Evolutionary conservation across 2,329 filamentous ascomycete genomes (phyloP).

Genomic region (Graphilbum fragrans): DNA sequence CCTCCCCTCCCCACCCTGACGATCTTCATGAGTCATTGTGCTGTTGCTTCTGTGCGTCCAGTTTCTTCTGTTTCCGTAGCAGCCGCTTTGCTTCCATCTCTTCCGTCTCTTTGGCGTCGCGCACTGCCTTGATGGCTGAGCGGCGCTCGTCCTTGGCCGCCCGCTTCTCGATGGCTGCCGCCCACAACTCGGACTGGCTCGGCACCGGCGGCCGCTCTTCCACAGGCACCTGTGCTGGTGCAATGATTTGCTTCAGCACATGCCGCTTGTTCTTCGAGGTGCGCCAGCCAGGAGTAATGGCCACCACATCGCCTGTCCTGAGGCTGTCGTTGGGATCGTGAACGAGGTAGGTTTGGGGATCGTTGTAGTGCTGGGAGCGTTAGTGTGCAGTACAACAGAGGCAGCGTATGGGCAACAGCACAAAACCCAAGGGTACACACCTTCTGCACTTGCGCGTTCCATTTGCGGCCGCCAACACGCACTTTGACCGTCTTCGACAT

Average conservation of each 20-base stretch:
- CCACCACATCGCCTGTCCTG: constrained; percentile 61
- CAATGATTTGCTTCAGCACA: constrained; percentile 63
- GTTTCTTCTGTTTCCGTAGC: background rate
- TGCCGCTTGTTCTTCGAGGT: constrained; percentile 57
- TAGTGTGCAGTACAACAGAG: too few species aligned
- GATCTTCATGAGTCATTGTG: background rate
- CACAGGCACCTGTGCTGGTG: constrained; percentile 52
- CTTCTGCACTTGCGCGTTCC: constrained; percentile 63
- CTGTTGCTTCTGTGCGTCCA: background rate
- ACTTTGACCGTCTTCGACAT: constrained; percentile 76
- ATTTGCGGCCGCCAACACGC: constrained; percentile 56
- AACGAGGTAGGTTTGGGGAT: constrained; percentile 54
- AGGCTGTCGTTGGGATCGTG: constrained; percentile 69
- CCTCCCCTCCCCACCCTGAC: too few species aligned
- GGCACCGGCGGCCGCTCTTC: constrained; percentile 54
- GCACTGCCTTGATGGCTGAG: constrained; percentile 17
- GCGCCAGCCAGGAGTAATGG: constrained; percentile 54
- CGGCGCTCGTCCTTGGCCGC: constrained; percentile 44
- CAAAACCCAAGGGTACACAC: constrained; percentile 26
- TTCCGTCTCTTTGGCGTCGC: constrained; percentile 6
- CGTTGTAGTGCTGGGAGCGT: constrained; percentile 55
- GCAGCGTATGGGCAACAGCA: background rate
- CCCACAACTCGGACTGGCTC: constrained; percentile 48
- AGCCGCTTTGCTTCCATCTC: constrained; percentile 1
- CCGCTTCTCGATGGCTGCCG: constrained; percentile 39